Evolutionary conservation across 805 yeast species (phyloP), one percentile per base, ranked within the genome.

Genomic region (Scheffersomyces lignosus): DNA sequence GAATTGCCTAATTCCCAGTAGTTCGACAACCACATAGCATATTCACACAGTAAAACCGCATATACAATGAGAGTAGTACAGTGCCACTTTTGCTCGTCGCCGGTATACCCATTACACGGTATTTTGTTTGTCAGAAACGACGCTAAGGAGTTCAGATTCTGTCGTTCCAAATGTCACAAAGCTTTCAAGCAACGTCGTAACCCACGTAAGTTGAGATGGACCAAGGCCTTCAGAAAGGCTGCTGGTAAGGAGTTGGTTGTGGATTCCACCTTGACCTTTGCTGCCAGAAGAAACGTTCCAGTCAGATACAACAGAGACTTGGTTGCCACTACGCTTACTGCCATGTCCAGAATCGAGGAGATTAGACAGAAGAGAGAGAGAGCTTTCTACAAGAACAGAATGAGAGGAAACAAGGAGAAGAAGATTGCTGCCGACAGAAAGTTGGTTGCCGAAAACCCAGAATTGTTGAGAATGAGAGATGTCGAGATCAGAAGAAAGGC

Each of bases 181-280:
- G 84, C 89, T 38, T 93, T 93, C 81, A 93, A 93, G 64, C 95
- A 89, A 73, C 89, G 96, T 75, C 83, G 99, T 69, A 93, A 93
- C 73, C 99, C 99, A 53, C 83, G 99, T 72, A 93, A 93, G 68
- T 81, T 90, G 67, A 86, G 79, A 70, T 93, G 99, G 99, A 93
- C 99, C 38, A 93, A 93, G 66, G 98, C 99, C 1, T 93, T 93
- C 78, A 81, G 99, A 71, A 93, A 93, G 66, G 95, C 98, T 44
- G 98, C 98, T 30, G 99, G 99, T 56, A 93, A 93, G 66, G 99
- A 93, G 63, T 78, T 93, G 75, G 96, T 95, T 16, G 98, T 93
- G 40, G 99, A 93, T 59, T 85, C 96, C 4, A 90, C 99, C 4
- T 77, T 93, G 56, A 87, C 98, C 1, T 93, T 93, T 66, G 96